phyloP scores from a whole-genome alignment of 306 rosid genomes.

The Lathyrus sativus region DNA sequence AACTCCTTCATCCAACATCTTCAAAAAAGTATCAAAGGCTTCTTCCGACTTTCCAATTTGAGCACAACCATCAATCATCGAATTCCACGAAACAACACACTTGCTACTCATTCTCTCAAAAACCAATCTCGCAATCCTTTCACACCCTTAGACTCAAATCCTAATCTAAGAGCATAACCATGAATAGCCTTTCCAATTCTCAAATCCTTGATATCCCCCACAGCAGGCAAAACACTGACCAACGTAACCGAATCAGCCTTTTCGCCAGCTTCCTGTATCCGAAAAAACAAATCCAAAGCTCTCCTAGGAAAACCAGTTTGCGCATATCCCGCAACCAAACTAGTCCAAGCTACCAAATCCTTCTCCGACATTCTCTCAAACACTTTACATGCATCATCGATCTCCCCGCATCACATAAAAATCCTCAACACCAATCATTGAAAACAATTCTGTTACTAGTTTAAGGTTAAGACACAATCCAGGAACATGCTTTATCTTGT shows the following conservation, averaged over 20 bases:
- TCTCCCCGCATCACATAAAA: conserved; percentile 65
- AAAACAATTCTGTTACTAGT: conserved; percentile 37
- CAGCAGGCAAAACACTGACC: conserved; percentile 82
- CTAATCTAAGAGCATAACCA: conserved; percentile 62
- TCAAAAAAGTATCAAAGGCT: conserved; percentile 59
- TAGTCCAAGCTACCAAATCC: conserved; percentile 87
- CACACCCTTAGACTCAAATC: conserved; percentile 60
- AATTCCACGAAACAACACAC: conserved; percentile 85
- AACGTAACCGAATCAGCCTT: conserved; percentile 75
- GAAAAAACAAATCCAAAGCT: conserved; percentile 54
- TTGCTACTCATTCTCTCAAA: conserved; percentile 64
- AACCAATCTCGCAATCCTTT: conserved; percentile 52
- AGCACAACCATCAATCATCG: conserved; percentile 81
- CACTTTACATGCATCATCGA: conserved; percentile 71
- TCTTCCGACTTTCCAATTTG: conserved; percentile 66
- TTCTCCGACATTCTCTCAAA: conserved; percentile 82
- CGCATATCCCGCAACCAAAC: conserved; percentile 70
- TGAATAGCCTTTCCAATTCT: conserved; percentile 68
- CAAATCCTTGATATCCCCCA: conserved; percentile 66
- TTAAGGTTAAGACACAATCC: background rate
- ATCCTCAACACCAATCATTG: conserved; percentile 77
- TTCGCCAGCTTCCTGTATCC: conserved; percentile 70
- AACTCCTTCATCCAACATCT: conserved; percentile 69
- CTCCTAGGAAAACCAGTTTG: conserved; percentile 67
- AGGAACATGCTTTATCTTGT: background rate